These are phyloP conservation scores for Mucor sp. DNA, from an alignment of 371 early-diverging fungal species.

Conservation along the genomic window DNA sequence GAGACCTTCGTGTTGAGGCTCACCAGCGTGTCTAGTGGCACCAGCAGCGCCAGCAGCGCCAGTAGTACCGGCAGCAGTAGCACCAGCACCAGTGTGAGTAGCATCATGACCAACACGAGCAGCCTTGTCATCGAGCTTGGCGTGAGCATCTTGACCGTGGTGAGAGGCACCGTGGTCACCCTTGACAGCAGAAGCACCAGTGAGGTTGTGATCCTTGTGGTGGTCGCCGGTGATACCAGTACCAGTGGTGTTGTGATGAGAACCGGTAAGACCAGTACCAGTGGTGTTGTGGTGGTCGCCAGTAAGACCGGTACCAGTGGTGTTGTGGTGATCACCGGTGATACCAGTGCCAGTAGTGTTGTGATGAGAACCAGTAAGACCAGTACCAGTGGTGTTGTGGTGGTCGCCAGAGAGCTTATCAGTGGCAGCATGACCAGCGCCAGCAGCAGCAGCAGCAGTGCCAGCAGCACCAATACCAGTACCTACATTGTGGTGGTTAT, in stretches of 20 bases:
- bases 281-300: not conserved
- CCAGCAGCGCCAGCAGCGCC: not conserved
- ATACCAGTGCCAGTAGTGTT: slow-evolving; percentile 3
- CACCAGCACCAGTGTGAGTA: not conserved
- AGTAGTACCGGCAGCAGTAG: not conserved
- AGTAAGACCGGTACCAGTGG: not conserved
- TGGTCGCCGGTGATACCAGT: not conserved
- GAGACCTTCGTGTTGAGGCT: slow-evolving; percentile 10
- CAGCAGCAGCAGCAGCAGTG: not conserved
- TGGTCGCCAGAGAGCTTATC: not conserved
- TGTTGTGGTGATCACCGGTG: not conserved
- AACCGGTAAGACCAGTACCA: not conserved
- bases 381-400: not conserved
- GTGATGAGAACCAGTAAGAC: not conserved
- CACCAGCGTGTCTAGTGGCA: slow-evolving; percentile 10
- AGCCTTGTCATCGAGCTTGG: too few relatives aligned
- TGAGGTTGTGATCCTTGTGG: not conserved
- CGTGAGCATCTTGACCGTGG: not conserved
- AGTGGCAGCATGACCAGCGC: not conserved
- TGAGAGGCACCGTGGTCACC: slow-evolving; percentile 23
- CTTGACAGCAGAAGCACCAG: not conserved
- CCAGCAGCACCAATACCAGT: slow-evolving; percentile 2
- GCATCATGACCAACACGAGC: not conserved
- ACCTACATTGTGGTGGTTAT: not conserved
- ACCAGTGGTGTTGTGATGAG: not conserved